These are phyloP conservation scores for Penicillium sp. DNA, from an alignment of 2,329 filamentous ascomycete species.

Conservation along the genomic window DNA sequence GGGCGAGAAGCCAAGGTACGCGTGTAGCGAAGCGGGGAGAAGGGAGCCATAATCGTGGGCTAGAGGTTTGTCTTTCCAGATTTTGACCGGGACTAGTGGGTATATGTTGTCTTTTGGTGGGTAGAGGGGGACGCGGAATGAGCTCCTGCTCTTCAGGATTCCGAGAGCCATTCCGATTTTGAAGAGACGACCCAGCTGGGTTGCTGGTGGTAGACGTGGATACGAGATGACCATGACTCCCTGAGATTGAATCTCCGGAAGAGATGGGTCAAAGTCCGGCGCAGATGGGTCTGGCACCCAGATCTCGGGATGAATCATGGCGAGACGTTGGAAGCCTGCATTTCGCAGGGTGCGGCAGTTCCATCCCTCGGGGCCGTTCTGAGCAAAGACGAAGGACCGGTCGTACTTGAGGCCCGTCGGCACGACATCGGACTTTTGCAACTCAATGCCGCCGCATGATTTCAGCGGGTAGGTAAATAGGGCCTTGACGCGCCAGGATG, in stretches of 20 bases:
- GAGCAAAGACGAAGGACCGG: constrained; percentile 77
- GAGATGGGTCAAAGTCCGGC: constrained; percentile 41
- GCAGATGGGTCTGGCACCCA: constrained; percentile 55
- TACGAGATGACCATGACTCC: constrained; percentile 55
- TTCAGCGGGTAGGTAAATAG: constrained; percentile 81
- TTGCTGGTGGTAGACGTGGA: constrained; percentile 27
- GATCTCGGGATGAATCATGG: constrained; percentile 63
- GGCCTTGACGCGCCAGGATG: constrained; percentile 59
- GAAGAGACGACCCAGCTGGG: constrained; percentile 13
- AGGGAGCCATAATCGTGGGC: constrained; percentile 41
- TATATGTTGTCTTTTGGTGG: constrained; percentile 50
- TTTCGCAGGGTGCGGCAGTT: constrained; percentile 45
- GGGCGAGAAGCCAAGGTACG: constrained; percentile 41
- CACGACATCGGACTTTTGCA: constrained; percentile 62
- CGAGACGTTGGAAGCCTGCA: constrained; percentile 57
- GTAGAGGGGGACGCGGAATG: constrained; percentile 53
- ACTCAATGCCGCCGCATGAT: constrained; percentile 73
- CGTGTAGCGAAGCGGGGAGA: constrained; percentile 48
- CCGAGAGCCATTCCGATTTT: constrained; percentile 30
- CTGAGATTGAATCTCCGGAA: constrained; percentile 50
- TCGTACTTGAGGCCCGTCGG: constrained; percentile 73
- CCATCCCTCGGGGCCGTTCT: constrained; percentile 49
- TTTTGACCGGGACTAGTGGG: constrained; percentile 46
- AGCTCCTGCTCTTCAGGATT: constrained; percentile 38
- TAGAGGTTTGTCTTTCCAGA: constrained; percentile 56